Evolutionary conservation across 306 rosid species (phyloP), one percentile per base, ranked within the genome.

Genomic region (Prunus mongolica): DNA sequence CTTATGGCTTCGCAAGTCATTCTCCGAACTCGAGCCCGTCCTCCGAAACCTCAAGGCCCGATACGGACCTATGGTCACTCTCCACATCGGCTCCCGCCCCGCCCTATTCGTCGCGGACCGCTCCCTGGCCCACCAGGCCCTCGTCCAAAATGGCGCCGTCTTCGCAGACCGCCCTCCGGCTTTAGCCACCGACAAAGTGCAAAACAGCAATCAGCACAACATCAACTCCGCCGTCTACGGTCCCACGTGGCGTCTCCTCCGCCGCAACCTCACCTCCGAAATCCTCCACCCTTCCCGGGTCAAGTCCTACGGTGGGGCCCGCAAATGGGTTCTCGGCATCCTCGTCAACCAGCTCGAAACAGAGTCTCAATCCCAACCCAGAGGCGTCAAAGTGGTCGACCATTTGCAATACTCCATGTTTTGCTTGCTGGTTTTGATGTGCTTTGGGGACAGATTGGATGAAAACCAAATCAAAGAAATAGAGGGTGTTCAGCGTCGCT

Each of bases 201-300:
- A 8, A 2, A 30, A 0, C 81, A 34, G 78, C 51, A 56, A 76
- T 60, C 80, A 70, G 18, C 75, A 76, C 78, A 81, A 2, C 32
- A 71, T 81, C 71, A 57, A 28, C 81, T 66, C 75, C 57, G 65
- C 81, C 65, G 0, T 15, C 57, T 76, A 81, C 66, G 78, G 85
- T 27, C 38, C 81, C 44, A 66, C 71, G 5, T 76, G 81, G 85
- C 81, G 85, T 19, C 58, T 67, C 75, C 78, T 81, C 74, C 81
- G 85, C 71, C 81, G 85, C n/a, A 81, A 81, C 66, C 74, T 81
- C 71, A 66, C 78, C 27, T 32, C 71, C 19, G 67, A 76, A 22
- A 66, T 76, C 60, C 81, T 81, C 58, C 81, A 71, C 71, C 84
- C 74, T 49, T 76, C 66, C 38, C 78, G 81, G 6, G n/a, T 72